Evolutionary conservation across 2,329 filamentous ascomycete species (phyloP).

Genomic region (Cryphonectria parasitica): DNA sequence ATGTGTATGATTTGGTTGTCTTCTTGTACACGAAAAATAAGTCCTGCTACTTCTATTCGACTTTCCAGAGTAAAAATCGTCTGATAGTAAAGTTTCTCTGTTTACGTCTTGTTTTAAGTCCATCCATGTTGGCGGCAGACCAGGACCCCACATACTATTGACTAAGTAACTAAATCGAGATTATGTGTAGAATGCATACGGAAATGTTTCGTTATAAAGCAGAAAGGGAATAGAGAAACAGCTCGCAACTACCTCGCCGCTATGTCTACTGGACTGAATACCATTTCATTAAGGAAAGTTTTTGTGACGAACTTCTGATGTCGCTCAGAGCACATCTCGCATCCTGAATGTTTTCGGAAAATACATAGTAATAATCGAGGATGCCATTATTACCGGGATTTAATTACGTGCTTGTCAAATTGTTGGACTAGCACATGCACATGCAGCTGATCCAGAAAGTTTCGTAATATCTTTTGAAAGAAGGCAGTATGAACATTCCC

Average conservation of each 20-base stretch:
- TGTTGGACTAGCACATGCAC: neutral
- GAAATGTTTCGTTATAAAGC: neutral
- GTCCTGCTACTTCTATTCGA: too few relatives aligned
- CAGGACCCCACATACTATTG: neutral
- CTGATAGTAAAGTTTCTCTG: too few relatives aligned
- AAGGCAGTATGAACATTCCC: neutral
- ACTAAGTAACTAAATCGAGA: neutral
- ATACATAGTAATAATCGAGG: neutral
- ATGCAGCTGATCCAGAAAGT: neutral
- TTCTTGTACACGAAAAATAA: too few relatives aligned
- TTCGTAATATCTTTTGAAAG: neutral
- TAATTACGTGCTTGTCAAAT: neutral
- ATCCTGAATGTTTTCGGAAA: neutral
- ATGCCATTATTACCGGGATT: neutral
- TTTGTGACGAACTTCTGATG: neutral
- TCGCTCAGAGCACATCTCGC: neutral
- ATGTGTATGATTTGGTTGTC: too few relatives aligned
- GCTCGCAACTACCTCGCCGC: too few relatives aligned
- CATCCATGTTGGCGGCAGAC: neutral
- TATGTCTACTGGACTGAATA: neutral
- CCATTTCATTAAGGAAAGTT: neutral
- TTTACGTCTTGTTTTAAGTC: too few relatives aligned
- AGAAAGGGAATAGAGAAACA: neutral
- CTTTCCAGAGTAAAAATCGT: too few relatives aligned
- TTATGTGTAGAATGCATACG: neutral